A percentile compares a stretch with the other conserved stretches of the same genome.
phyloP scores from a whole-genome alignment of 2,329 filamentous ascomycete species.

The Aspergillus pseudoviridinutans region DNA sequence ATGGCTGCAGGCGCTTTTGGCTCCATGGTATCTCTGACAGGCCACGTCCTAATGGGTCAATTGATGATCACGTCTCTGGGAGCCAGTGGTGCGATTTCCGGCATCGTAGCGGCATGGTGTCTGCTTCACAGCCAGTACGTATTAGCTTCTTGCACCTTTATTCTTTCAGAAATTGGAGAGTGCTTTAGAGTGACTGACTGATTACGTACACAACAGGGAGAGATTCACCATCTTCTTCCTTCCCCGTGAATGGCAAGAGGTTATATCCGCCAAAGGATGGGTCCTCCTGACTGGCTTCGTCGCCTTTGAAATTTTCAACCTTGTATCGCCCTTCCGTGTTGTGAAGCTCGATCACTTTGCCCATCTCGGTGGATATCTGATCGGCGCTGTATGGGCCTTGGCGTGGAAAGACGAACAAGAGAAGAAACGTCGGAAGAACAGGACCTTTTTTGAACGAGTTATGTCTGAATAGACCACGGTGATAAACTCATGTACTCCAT shows the following conservation, averaged over 20 bases:
- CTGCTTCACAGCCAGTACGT: conserved; percentile 44
- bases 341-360: conserved; percentile 39
- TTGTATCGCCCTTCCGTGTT: conserved; percentile 27
- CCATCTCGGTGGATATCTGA: conserved; percentile 41
- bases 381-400: conserved; percentile 26
- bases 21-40: conserved; percentile 44
- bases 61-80: conserved; percentile 48
- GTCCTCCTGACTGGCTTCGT: conserved; percentile 35
- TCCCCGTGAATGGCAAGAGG: conserved; percentile 36
- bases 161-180: background rate
- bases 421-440: conserved; percentile 12
- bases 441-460: conserved; percentile 11
- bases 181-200: background rate
- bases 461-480: background rate
- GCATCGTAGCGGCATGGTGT: conserved; percentile 49
- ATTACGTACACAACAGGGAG: conserved; percentile 25
- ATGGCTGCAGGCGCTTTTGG: conserved; percentile 46
- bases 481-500: background rate
- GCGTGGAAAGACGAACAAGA: conserved; percentile 10
- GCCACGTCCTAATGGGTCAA: conserved; percentile 41
- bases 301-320: conserved; percentile 32
- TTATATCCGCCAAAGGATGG: conserved; percentile 40
- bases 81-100: conserved; percentile 49
- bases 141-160: background rate
- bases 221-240: conserved; percentile 41